Evolutionary conservation across 2,329 filamentous ascomycete species (phyloP).

Genomic region (Penicillium psychrosexuale): DNA sequence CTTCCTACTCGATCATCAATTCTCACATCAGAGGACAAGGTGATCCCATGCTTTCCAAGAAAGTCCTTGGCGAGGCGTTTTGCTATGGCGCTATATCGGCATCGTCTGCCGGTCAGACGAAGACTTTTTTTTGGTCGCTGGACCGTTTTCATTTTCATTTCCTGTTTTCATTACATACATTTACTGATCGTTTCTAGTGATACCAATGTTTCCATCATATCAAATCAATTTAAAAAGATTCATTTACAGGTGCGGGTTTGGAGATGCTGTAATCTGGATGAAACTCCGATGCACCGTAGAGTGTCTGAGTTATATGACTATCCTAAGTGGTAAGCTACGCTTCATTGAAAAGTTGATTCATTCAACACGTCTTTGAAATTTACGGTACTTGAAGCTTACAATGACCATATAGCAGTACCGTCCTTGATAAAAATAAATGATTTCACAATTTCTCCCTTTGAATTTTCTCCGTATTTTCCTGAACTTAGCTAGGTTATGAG

Average conservation of each 20-base stretch:
- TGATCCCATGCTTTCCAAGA: not conserved
- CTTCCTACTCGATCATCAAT: not conserved
- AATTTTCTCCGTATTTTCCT: no score
- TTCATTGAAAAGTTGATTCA: no score
- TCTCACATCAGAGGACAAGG: not conserved
- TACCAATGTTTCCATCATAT: not conserved
- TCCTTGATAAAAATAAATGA: no score
- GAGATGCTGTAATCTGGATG: not conserved
- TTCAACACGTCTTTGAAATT: no score
- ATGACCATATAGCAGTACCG: no score
- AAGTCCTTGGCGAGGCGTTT: slow-evolving; percentile 21
- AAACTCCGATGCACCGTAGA: not conserved
- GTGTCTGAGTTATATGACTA: not conserved
- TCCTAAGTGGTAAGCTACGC: no score
- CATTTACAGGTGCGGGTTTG: not conserved
- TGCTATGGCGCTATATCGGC: slow-evolving; percentile 3
- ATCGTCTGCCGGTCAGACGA: slow-evolving; percentile 13
- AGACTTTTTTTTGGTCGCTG: not conserved
- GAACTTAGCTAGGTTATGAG: no score
- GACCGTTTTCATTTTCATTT: not conserved
- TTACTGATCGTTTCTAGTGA: not conserved
- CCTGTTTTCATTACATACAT: not conserved
- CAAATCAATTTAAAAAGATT: not conserved
- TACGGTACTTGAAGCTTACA: no score
- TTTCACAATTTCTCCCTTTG: no score